Conservation (phyloP, 345 rosid genomes). For the Triadica sebifera region DNA sequence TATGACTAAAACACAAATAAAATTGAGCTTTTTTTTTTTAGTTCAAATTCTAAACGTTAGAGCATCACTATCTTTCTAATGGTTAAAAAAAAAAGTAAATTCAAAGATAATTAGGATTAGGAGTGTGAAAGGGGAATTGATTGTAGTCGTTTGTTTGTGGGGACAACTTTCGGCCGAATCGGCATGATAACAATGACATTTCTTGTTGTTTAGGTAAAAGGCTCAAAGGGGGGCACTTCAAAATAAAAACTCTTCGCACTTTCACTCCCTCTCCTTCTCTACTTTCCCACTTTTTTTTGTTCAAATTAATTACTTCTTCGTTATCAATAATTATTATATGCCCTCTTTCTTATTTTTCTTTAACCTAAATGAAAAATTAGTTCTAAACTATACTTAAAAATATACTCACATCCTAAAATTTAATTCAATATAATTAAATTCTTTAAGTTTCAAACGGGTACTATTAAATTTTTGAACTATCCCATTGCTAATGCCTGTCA, state of each 20-base stretch:
- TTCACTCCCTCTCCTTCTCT: not conserved
- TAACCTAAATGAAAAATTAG: too few species aligned
- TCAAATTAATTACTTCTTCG: not conserved
- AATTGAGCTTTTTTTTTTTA: not conserved
- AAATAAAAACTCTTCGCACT: not conserved
- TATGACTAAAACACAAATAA: not conserved
- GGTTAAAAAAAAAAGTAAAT: not conserved
- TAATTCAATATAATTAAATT: too few species aligned
- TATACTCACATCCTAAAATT: too few species aligned
- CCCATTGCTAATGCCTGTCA: too few species aligned
- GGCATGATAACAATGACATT: constrained; percentile 44
- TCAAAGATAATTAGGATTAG: not conserved
- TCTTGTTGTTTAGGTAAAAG: constrained; percentile 40
- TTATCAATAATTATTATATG: too few species aligned
- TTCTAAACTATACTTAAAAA: too few species aligned
- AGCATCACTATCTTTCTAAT: not conserved
- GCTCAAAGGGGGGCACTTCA: not conserved
- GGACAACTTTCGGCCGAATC: constrained; percentile 35
- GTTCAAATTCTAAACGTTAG: not conserved
- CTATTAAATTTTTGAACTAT: too few species aligned
- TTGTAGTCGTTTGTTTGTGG: constrained; percentile 18
- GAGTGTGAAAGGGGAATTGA: too few species aligned
- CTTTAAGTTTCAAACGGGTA: too few species aligned
- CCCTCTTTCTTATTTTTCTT: too few species aligned
- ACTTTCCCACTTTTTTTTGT: constrained; percentile 7